Evolutionary conservation across 495 filamentous ascomycete genomes (phyloP), one percentile per base, ranked within the genome.

Genomic region (Xanthoparmelia taractica): DNA sequence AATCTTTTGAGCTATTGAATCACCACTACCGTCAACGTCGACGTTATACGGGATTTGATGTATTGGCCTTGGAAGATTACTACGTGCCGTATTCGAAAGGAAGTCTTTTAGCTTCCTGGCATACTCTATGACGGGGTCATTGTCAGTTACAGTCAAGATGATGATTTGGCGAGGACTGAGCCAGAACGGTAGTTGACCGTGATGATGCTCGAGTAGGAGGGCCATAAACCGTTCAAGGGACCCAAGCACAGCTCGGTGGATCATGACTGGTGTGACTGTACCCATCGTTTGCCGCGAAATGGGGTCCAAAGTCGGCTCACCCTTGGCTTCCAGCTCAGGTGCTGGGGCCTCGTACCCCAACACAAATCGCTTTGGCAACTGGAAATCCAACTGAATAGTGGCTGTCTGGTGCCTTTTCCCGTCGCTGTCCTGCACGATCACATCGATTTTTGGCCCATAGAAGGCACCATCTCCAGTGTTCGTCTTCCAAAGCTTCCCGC

Each of bases 391-490:
- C 75, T 97, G 92, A 59, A 96, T 87, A 7, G 92, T 96, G 18
- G 91, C 92, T 20, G 92, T 88, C 66, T 97, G 92, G 69, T 96
- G 92, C 64, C 90, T 88, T 71, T 95, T 96, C 7, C 91, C 90
- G 66, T 92, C 84, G 23, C 86, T 84, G 66, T 95, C 92, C 65
- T 81, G 84, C 15, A 96, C 75, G 54, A 95, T 87, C 50, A 96
- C 87, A 68, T 97, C 92, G 66, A 97, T 96, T 75, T 97, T 97
- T 13, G 92, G 92, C 0, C 92, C 92, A 72, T 96, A 97, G 70
- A 97, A 97, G 8, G 92, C 92, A 34, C 92, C 92, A 64, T 96
- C 92, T 10, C 90, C 91, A 65, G 85, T 80, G 65, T 89, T 92
- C 58, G 92, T 40, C 0, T 79, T 79, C 88, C 89, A 96, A 29